Conservation (phyloP, 805 yeast genomes). For the Saturnispora dispora region DNA sequence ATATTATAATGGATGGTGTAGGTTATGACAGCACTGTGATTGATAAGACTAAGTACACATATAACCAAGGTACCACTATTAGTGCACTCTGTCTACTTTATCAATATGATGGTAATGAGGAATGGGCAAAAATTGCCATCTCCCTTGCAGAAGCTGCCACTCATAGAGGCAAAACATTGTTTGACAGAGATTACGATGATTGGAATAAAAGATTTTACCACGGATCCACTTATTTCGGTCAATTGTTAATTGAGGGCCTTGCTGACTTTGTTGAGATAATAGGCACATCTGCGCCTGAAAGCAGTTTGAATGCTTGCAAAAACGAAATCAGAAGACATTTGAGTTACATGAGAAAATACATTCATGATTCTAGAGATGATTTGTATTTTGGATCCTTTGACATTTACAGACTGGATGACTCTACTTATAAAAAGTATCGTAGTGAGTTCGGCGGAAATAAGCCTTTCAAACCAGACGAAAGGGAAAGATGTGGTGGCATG, state of each 20-base stretch:
- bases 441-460: conserved; percentile 48
- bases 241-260: conserved; percentile 55
- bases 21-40: conserved; percentile 35
- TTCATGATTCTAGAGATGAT: conserved; percentile 50
- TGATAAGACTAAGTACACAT: conserved; percentile 52
- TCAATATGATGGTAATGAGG: conserved; percentile 38
- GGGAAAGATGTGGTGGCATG: conserved; percentile 41
- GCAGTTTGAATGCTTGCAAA: conserved; percentile 25
- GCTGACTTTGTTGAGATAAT: conserved; percentile 43
- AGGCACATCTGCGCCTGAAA: conserved; percentile 31
- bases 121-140: conserved; percentile 40
- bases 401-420: conserved; percentile 43
- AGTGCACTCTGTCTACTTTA: conserved; percentile 45
- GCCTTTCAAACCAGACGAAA: conserved; percentile 38
- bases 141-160: conserved; percentile 52
- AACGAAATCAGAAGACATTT: conserved; percentile 46
- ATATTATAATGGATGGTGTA: conserved; percentile 53
- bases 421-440: conserved; percentile 42
- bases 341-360: conserved; percentile 46
- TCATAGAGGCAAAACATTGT: conserved; percentile 45
- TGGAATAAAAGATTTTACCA: conserved; percentile 51
- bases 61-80: conserved; percentile 59
- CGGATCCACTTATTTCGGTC: conserved; percentile 54
- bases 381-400: conserved; percentile 52
- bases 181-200: conserved; percentile 51